Conservation (phyloP, 768 basidiomycete genomes). For the Psilocybe subaeruginosa region DNA sequence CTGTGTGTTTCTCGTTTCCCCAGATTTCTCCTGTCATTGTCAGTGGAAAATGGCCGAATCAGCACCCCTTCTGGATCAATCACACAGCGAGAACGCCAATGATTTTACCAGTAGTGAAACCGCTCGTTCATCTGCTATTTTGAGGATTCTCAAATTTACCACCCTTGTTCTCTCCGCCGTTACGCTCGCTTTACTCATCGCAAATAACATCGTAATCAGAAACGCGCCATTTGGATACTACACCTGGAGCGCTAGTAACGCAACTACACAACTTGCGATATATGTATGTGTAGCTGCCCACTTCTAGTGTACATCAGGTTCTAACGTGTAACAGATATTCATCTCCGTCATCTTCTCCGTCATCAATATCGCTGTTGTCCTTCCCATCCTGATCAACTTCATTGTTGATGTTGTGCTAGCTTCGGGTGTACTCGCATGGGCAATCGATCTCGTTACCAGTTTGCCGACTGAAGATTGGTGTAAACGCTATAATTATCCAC, state of each 20-base stretch:
- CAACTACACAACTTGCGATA: neutral
- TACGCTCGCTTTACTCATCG: neutral
- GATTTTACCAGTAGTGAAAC: neutral
- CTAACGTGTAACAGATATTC: neutral
- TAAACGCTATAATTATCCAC: neutral
- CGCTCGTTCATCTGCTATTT: neutral
- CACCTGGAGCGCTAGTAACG: neutral
- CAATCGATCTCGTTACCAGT: neutral
- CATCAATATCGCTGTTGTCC: neutral
- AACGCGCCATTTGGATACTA: neutral
- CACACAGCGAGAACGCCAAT: neutral
- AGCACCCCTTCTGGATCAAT: neutral
- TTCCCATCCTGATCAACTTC: constrained; percentile 7
- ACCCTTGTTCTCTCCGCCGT: neutral
- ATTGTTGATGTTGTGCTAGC: constrained; percentile 8
- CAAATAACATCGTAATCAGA: neutral
- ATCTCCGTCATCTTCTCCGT: neutral
- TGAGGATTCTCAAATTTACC: neutral
- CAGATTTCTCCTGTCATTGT: neutral
- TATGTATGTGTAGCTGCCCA: neutral
- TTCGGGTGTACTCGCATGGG: neutral
- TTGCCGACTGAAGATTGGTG: constrained; percentile 5
- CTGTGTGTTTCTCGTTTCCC: neutral
- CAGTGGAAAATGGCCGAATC: constrained; percentile 17
- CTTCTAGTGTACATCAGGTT: neutral